Evolutionary conservation across 1,284 basidiomycete genomes (phyloP).

Genomic region (Rhodotorula mucilaginosa): DNA sequence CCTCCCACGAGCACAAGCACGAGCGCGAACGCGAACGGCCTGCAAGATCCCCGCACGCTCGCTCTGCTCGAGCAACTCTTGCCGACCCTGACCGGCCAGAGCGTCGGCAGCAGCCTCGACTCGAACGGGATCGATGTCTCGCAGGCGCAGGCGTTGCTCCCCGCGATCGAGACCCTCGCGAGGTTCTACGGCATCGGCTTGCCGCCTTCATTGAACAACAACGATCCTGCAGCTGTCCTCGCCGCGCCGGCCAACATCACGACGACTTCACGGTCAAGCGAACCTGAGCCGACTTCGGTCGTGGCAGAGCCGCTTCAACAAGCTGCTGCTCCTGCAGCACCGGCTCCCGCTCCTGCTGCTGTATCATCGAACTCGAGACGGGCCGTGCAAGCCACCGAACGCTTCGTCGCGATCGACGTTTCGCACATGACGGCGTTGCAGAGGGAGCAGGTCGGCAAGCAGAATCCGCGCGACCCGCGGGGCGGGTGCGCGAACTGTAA

Average conservation of each 20-base stretch:
- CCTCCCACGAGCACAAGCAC: neutral
- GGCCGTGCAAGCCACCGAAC: conserved; percentile 17
- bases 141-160: conserved; percentile 18
- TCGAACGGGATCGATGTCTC: conserved; percentile 1
- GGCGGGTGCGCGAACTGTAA: conserved; percentile 38
- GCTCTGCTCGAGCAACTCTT: conserved; percentile 34
- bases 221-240: neutral
- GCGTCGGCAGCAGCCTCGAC: neutral
- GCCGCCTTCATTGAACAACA: neutral
- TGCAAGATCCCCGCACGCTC: conserved; percentile 28
- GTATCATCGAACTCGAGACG: neutral
- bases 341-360: neutral
- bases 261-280: neutral
- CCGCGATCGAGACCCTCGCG: conserved; percentile 31
- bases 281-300: neutral
- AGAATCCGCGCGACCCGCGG: conserved; percentile 35
- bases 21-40: neutral
- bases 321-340: neutral
- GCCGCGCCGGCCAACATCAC: neutral
- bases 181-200: conserved; percentile 26
- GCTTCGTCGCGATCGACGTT: conserved; percentile 26
- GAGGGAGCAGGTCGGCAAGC: conserved; percentile 18
- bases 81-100: conserved; percentile 5
- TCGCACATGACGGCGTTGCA: neutral
- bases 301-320: neutral